Evolutionary conservation across 2,329 filamentous ascomycete species (phyloP).

Genomic region (Cordyceps cicadae): DNA sequence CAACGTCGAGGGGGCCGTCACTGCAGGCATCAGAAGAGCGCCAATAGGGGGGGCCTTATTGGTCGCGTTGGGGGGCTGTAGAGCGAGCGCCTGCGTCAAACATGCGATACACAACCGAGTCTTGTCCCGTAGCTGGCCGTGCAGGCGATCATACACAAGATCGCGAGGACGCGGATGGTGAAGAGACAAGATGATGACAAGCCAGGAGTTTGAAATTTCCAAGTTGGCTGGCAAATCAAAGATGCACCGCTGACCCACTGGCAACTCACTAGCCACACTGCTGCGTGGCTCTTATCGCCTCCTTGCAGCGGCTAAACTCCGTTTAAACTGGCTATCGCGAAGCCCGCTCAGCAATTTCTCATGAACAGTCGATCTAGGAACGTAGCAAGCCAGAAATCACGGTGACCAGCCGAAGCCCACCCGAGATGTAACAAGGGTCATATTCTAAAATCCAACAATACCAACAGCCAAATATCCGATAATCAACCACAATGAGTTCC

Average conservation of each 20-base stretch:
- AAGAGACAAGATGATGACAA: constrained; percentile 26
- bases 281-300: constrained; percentile 24
- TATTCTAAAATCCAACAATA: neutral
- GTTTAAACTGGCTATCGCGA: constrained; percentile 15
- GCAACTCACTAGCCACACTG: constrained; percentile 25
- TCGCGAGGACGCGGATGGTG: constrained; percentile 24
- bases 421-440: constrained; percentile 1
- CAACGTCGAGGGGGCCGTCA: constrained; percentile 61
- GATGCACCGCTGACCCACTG: constrained; percentile 26
- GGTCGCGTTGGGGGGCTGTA: constrained; percentile 24
- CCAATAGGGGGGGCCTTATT: constrained; percentile 14
- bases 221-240: constrained; percentile 34
- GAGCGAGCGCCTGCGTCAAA: constrained; percentile 21
- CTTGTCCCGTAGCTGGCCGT: constrained; percentile 25
- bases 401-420: neutral
- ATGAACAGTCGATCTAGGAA: constrained; percentile 16
- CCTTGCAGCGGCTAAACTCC: constrained; percentile 26
- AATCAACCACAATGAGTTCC: constrained; percentile 45
- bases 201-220: constrained; percentile 37
- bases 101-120: constrained; percentile 26
- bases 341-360: constrained; percentile 23
- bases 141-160: constrained; percentile 28
- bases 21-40: constrained; percentile 72
- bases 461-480: neutral
- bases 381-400: neutral